phyloP scores from a whole-genome alignment of 306 rosid species.

The Prunus salicina region DNA sequence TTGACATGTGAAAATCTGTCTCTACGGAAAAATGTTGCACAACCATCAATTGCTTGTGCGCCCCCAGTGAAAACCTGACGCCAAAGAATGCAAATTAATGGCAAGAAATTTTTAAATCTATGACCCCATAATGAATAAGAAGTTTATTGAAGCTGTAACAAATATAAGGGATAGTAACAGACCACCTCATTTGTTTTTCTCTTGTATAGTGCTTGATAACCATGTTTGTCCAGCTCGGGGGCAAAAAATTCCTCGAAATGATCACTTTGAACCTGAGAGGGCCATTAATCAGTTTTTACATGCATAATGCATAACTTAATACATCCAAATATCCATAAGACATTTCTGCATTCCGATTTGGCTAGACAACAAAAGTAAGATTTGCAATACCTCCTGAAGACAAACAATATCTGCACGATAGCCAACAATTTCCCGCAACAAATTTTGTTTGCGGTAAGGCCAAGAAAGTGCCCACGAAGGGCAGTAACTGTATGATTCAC shows the following conservation, averaged over 20 bases:
- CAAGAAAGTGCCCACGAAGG: constrained; percentile 99
- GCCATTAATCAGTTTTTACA: neutral
- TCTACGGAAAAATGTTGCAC: constrained; percentile 98
- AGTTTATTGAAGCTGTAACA: neutral
- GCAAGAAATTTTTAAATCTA: constrained; percentile 1
- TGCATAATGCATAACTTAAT: neutral
- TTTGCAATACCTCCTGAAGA: constrained; percentile 83
- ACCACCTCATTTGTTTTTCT: constrained; percentile 97
- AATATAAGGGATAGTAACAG: constrained; percentile 15
- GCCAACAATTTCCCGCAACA: constrained; percentile 90
- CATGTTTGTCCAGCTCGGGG: constrained; percentile 93
- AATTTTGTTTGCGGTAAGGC: constrained; percentile 97
- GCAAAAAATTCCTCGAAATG: constrained; percentile 86
- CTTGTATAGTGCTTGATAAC: constrained; percentile 85
- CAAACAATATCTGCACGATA: constrained; percentile 94
- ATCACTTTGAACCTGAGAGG: constrained; percentile 83
- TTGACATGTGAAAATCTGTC: constrained; percentile 93
- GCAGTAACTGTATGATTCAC: constrained; percentile 74
- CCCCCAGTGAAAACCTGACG: constrained; percentile 63
- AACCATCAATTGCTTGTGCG: constrained; percentile 70
- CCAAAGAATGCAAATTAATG: constrained; percentile 20
- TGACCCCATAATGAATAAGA: neutral
- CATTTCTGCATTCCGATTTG: neutral
- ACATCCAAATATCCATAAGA: neutral
- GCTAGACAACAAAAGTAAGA: neutral